These are phyloP conservation scores for Gigaspora rosea DNA, from an alignment of 192 early-diverging fungal genomes.

Conservation along the genomic window DNA sequence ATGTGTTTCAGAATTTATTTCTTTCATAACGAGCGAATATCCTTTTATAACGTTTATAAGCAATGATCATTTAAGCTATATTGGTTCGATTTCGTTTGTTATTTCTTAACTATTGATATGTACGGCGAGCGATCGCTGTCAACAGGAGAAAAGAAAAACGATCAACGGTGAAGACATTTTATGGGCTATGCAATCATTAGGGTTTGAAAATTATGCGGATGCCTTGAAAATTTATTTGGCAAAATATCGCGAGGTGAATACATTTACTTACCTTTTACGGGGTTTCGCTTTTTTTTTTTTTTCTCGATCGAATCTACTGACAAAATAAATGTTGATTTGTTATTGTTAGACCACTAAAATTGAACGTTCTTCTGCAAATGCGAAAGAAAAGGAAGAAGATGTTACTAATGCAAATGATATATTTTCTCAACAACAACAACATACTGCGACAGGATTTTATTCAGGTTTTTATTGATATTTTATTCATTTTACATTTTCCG, in stretches of 20 bases:
- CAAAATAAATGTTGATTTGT: too few relatives aligned
- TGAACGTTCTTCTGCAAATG: conserved; percentile 47
- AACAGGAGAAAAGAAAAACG: conserved; percentile 94
- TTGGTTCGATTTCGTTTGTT: background rate
- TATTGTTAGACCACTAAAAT: conserved; percentile 51
- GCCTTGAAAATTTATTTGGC: conserved; percentile 85
- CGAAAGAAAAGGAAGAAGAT: conserved; percentile 56
- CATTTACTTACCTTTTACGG: background rate
- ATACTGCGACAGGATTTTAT: conserved; percentile 8
- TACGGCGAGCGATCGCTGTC: conserved; percentile 89
- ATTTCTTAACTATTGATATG: conserved; percentile 5
- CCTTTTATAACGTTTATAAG: conserved; percentile 25
- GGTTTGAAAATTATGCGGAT: conserved; percentile 96
- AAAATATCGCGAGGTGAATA: conserved; percentile 83
- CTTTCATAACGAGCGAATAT: conserved; percentile 97
- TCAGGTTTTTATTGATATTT: background rate
- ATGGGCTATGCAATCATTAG: conserved; percentile 96
- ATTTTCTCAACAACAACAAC: conserved; percentile 22
- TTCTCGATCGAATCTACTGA: too few relatives aligned
- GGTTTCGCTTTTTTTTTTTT: too few relatives aligned
- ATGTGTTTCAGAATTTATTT: conserved; percentile 98
- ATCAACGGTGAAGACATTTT: conserved; percentile 98
- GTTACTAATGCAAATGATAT: conserved; percentile 30
- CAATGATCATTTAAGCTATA: background rate
- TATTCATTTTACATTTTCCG: background rate